Percentiles rank a stretch among this genome's conserved stretches.
These are phyloP conservation scores for Paraconiothyrium sp. DNA, from an alignment of 2,329 filamentous ascomycete species.

Conservation along the genomic window DNA sequence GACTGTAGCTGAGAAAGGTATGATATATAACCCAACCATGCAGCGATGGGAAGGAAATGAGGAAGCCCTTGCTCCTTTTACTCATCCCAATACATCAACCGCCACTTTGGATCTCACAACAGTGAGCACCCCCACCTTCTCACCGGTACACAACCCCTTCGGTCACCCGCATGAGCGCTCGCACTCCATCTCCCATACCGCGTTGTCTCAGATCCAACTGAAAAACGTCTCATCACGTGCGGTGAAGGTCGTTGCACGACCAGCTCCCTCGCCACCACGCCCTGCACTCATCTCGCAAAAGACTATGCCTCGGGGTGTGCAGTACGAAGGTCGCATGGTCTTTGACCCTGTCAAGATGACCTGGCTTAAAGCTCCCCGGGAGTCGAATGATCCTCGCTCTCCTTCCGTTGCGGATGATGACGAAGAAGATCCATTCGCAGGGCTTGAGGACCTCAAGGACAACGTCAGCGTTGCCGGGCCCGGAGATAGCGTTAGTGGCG, in stretches of 20 bases:
- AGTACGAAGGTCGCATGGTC: constrained; percentile 97
- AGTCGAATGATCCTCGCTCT: constrained; percentile 43
- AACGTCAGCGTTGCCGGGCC: constrained; percentile 49
- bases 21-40: constrained; percentile 90
- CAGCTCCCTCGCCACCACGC: constrained; percentile 59
- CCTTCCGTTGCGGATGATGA: constrained; percentile 76
- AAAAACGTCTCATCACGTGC: constrained; percentile 52
- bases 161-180: constrained; percentile 46
- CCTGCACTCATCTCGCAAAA: constrained; percentile 92
- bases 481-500: constrained; percentile 31
- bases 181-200: constrained; percentile 55
- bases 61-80: constrained; percentile 81
- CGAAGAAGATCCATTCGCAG: constrained; percentile 93
- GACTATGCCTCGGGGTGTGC: constrained; percentile 79
- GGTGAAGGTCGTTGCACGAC: constrained; percentile 37
- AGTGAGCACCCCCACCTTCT: constrained; percentile 52
- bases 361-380: constrained; percentile 80
- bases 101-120: constrained; percentile 52
- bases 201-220: constrained; percentile 48
- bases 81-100: constrained; percentile 57
- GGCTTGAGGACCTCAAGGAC: constrained; percentile 91
- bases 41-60: constrained; percentile 98
- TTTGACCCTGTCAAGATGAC: constrained; percentile 98
- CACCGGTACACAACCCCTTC: constrained; percentile 41
- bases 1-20: constrained; percentile 81